A percentile compares a stretch with the other conserved stretches of the same genome.
Evolutionary conservation across 345 rosid species (phyloP).

Genomic region (Turnera subulata): DNA sequence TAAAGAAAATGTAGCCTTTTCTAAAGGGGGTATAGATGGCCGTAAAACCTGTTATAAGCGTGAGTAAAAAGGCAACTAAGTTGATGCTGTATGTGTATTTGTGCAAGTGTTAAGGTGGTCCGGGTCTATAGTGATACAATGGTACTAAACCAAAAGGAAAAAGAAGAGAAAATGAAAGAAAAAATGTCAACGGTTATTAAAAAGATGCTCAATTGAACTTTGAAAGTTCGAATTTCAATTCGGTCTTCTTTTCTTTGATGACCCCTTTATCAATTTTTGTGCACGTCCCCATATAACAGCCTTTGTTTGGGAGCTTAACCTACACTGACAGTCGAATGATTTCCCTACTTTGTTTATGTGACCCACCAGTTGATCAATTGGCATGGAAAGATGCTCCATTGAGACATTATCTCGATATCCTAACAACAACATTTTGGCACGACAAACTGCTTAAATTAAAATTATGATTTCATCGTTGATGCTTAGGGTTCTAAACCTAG

Average conservation of each 20-base stretch:
- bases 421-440: neutral
- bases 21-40: conserved; percentile 18
- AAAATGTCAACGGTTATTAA: conserved; percentile 52
- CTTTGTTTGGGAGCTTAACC: conserved; percentile 20
- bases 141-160: conserved; percentile 25
- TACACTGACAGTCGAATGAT: conserved; percentile 3
- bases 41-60: conserved; percentile 31
- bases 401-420: no score
- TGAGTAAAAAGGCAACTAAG: conserved; percentile 38
- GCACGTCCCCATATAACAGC: conserved; percentile 27
- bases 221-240: conserved; percentile 25
- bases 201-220: conserved; percentile 26
- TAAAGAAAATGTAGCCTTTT: conserved; percentile 31
- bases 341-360: conserved; percentile 10
- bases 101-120: conserved; percentile 61
- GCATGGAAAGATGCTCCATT: no score
- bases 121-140: conserved; percentile 19
- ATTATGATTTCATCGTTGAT: neutral
- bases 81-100: conserved; percentile 39
- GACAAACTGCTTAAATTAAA: neutral
- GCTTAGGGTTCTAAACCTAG: no score
- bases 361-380: conserved; percentile 18
- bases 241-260: conserved; percentile 20
- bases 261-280: conserved; percentile 46
- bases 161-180: conserved; percentile 2